A percentile compares a stretch with the other conserved stretches of the same genome.
Conservation (phyloP, 495 filamentous ascomycete species). For the Aspergillus nanangensis region DNA sequence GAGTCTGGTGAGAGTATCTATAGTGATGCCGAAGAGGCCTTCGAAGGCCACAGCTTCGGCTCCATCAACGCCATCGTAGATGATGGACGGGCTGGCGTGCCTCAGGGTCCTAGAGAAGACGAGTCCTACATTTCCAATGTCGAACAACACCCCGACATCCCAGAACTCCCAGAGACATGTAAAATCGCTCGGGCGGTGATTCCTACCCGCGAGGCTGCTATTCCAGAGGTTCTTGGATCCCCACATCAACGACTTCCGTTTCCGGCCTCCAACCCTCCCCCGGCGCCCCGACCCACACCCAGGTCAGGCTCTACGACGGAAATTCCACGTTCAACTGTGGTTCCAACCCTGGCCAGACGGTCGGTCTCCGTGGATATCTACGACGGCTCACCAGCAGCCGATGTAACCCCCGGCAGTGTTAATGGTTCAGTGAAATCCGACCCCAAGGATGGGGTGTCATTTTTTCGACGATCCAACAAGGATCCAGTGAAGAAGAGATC, state of each 20-base stretch:
- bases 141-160: neutral
- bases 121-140: neutral
- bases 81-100: slow-evolving; percentile 26
- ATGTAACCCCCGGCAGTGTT: neutral
- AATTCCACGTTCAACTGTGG: slow-evolving; percentile 5
- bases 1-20: slow-evolving; percentile 68
- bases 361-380: slow-evolving; percentile 20
- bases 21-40: slow-evolving; percentile 82
- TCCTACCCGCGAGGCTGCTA: slow-evolving; percentile 14
- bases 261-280: slow-evolving; percentile 19
- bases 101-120: neutral
- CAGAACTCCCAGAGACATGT: slow-evolving; percentile 13
- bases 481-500: slow-evolving; percentile 15
- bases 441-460: neutral
- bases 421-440: neutral
- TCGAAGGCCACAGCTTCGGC: slow-evolving; percentile 72
- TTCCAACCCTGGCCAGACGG: slow-evolving; percentile 13
- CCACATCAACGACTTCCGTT: slow-evolving; percentile 11
- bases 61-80: slow-evolving; percentile 84
- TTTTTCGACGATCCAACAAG: neutral
- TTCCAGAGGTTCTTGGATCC: slow-evolving; percentile 17
- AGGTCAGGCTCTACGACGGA: neutral
- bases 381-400: slow-evolving; percentile 5
- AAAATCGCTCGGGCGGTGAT: slow-evolving; percentile 20
- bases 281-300: slow-evolving; percentile 9